phyloP scores from a whole-genome alignment of 352 stramenopile species.

The Blastocystis hominis region DNA sequence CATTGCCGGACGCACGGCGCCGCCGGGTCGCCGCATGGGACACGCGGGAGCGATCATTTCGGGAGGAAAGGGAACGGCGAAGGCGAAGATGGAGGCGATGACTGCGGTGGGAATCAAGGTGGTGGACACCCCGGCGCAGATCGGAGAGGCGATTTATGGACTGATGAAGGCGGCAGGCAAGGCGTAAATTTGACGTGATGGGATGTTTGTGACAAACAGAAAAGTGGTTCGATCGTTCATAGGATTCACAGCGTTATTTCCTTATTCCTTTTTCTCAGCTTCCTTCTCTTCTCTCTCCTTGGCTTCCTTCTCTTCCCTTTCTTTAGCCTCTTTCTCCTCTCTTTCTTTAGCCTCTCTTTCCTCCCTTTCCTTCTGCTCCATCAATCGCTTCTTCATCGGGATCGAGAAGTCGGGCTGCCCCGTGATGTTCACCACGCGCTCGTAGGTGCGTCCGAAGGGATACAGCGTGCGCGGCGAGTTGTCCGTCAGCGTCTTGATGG shows the following conservation, averaged over 20 bases:
- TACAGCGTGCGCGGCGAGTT: slow-evolving; percentile 79
- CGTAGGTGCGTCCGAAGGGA: slow-evolving; percentile 59
- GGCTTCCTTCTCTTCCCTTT: too few species aligned
- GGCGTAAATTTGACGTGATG: slow-evolving; percentile 56
- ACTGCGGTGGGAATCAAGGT: slow-evolving; percentile 81
- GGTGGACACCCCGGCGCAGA: slow-evolving; percentile 84
- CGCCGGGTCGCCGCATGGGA: slow-evolving; percentile 91
- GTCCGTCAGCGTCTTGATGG: slow-evolving; percentile 73
- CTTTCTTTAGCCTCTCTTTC: neutral
- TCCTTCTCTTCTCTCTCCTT: too few species aligned
- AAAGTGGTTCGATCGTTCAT: too few species aligned
- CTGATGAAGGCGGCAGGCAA: slow-evolving; percentile 73
- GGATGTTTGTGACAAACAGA: too few species aligned
- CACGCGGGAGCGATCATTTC: slow-evolving; percentile 97
- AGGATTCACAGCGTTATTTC: too few species aligned
- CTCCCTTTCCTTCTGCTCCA: neutral
- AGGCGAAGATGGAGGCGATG: slow-evolving; percentile 90
- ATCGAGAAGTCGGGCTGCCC: slow-evolving; percentile 59
- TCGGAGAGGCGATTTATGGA: slow-evolving; percentile 89
- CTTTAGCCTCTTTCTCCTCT: too few species aligned
- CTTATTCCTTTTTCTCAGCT: too few species aligned
- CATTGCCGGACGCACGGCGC: slow-evolving; percentile 94
- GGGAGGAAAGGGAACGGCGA: slow-evolving; percentile 90
- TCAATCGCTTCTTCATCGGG: slow-evolving; percentile 26
- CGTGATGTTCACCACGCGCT: slow-evolving; percentile 47